Base-by-base conservation (phyloP, 495 filamentous ascomycete species). In the Xylaria curta region DNA sequence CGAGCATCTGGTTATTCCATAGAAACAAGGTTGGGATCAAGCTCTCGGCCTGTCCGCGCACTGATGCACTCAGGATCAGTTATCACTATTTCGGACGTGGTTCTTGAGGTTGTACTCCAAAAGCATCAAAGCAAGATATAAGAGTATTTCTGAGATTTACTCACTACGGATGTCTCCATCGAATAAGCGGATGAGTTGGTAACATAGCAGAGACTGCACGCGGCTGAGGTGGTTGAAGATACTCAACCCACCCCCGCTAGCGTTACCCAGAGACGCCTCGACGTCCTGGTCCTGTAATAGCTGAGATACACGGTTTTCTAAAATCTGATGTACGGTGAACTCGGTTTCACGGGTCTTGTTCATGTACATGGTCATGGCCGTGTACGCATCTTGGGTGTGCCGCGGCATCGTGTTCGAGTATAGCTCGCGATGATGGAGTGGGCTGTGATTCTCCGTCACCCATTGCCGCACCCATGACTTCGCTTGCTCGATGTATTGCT, bases 111-210 rank as follows among this genome's bases (percentile, higher is more conserved):
- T 53, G 21, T 26, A 13, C 49, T 24, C 47, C 21, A 24, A 51
- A 51, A 8, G n/a, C 3, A 13, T 0, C 49, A 10, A 53, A 26
- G 24, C 13, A 26, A 9, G 24, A n/a, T 4, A 13, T 8, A 7
- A 59, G 33, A 9, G 8, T n/a, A 3, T 31, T 19, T 19, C 7
- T 3, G 49, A 21, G 24, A 28, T 10, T 36, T 36, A 36, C 54
- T 33, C 31, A 60, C 58, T 81, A 42, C 84, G 81, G 60, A 89
- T 82, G 73, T 89, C 85, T 36, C 85, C 86, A 73, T 90, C 87
- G 72, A 89, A 89, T 21, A 91, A 79, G 13, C 85, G 81, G 70
- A 90, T 87, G 59, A 89, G 82, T 68, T 87, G 85, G 74, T 85
- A 88, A 5, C 85, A 74, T 13, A 87, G 73, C 38, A 89, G 76